Evolutionary conservation across 805 yeast species (phyloP).

Genomic region (Kazachstania psychrophila): DNA sequence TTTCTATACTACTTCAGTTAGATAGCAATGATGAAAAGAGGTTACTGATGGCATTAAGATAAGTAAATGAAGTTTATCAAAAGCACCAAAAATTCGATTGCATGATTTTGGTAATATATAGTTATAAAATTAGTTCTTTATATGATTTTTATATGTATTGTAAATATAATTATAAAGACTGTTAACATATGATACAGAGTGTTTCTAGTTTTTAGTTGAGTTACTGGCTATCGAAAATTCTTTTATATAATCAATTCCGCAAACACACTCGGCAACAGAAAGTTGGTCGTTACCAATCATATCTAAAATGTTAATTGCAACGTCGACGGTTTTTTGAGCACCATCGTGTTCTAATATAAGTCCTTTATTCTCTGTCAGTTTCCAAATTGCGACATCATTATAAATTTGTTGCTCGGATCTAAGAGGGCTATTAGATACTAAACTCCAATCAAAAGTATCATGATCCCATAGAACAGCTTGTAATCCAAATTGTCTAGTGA

Average conservation of each 20-base stretch:
- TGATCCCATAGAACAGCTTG: constrained; percentile 85
- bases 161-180: background rate
- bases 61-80: too few relatives aligned
- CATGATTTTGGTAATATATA: too few relatives aligned
- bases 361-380: constrained; percentile 38
- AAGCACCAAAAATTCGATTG: too few relatives aligned
- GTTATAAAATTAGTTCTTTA: background rate
- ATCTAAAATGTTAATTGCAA: constrained; percentile 50
- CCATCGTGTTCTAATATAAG: constrained; percentile 85
- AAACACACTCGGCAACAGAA: constrained; percentile 72
- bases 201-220: background rate
- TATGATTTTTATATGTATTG: background rate
- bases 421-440: constrained; percentile 38
- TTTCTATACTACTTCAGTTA: constrained; percentile 63
- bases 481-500: constrained; percentile 76
- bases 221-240: constrained; percentile 8
- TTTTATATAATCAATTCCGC: constrained; percentile 53
- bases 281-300: constrained; percentile 53
- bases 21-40: constrained; percentile 65
- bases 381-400: constrained; percentile 49
- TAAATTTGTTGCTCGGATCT: constrained; percentile 46
- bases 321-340: constrained; percentile 51
- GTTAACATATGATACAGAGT: background rate
- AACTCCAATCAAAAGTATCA: constrained; percentile 87
- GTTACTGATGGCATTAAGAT: constrained; percentile 43